Evolutionary conservation across 345 rosid genomes (phyloP), one percentile per base, ranked within the genome.

Genomic region (Moricandia moricandioides): DNA sequence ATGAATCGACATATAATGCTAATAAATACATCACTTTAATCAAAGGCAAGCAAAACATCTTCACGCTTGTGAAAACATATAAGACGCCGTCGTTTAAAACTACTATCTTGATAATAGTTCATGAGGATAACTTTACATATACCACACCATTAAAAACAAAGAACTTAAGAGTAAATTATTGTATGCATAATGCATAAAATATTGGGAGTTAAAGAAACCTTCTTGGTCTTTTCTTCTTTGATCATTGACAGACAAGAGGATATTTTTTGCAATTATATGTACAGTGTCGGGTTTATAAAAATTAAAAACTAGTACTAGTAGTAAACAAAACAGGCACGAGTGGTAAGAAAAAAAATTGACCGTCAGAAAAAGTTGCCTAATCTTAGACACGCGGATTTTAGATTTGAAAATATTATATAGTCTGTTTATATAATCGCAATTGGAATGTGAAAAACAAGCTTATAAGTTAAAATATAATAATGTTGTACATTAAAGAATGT

Each of bases 401-500:
- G 51, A 74, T 10, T 45, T 58, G 59, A 74, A 21, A 21, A 21
- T 21, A 24, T 74, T 58, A 14, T 31, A 74, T n/a, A 33, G 16
- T 31, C 45, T 67, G 72, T 5, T 49, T 33, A 60, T 59, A 74
- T 21, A 14, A 69, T 40, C 5, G 30, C 34, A 64, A 64, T 33
- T 33, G 8, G 9, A 77, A 77, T 47, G 71, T 77, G 71, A 65
- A 71, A 77, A 77, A 58, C 71, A 70, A 45, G 76, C 47, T 10
- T 65, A 27, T 16, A 39, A 62, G 5, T 63, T 54, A 10, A 69
- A 27, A 69, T 69, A 61, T 16, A 26, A 51, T 26, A 61, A 0
- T 27, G 12, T 27, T 47, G 18, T 18, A 62, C 21, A 51, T 62
- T 40, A n/a, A 58, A 63, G 14, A 43, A 45, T 55, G 2, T 26